A percentile compares a stretch with the other conserved stretches of the same genome.
These are phyloP conservation scores for Patellifolia procumbens DNA, from an alignment of 179 eudicot genomes.

Conservation along the genomic window DNA sequence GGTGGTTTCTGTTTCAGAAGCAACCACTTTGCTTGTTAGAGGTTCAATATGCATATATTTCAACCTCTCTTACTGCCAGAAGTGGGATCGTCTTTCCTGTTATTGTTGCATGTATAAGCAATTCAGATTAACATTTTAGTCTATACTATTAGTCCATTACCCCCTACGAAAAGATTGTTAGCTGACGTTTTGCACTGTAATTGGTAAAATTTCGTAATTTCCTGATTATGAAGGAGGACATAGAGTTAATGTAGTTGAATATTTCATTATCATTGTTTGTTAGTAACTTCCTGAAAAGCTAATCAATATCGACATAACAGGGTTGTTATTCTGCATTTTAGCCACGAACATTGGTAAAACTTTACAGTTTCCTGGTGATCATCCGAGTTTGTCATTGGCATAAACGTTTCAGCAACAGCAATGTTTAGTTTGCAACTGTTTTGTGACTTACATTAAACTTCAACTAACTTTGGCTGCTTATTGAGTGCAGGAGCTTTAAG, in stretches of 20 bases:
- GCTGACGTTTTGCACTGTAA: not conserved
- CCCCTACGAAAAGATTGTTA: not conserved
- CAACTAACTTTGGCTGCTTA: not conserved
- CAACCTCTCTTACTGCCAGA: not conserved
- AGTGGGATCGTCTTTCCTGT: no score
- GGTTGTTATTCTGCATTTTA: not conserved
- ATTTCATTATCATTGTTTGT: not conserved
- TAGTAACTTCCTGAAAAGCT: not conserved
- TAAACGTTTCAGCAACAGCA: not conserved
- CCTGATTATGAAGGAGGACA: not conserved
- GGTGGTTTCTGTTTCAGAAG: not conserved
- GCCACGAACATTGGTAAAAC: not conserved
- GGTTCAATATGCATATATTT: not conserved
- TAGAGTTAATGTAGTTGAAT: not conserved
- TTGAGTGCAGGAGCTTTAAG: slow-evolving; percentile 71
- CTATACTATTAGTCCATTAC: no score
- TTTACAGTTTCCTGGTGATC: not conserved
- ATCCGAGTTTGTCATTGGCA: not conserved
- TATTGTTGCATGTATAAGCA: not conserved
- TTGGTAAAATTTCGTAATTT: not conserved
- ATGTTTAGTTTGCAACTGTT: not conserved
- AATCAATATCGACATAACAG: not conserved
- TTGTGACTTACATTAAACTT: not conserved
- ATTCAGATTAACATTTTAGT: not conserved
- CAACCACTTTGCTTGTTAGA: not conserved